phyloP scores from a whole-genome alignment of 2,329 filamentous ascomycete species.

The Aspergillus caelatus region DNA sequence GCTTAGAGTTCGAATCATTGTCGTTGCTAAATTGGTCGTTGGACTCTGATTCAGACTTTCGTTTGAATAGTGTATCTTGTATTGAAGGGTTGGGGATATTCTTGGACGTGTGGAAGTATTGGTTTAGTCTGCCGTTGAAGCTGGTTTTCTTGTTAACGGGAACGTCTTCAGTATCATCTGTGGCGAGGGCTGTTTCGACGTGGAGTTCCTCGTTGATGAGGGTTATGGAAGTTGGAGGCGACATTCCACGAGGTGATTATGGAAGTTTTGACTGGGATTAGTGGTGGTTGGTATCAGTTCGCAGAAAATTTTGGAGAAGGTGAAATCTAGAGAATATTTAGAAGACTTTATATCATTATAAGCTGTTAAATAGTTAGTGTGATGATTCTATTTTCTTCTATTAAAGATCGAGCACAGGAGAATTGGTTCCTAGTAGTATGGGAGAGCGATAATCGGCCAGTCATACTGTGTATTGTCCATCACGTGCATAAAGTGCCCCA shows the following conservation, averaged over 20 bases:
- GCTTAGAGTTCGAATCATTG: constrained; percentile 16
- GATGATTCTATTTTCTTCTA: neutral
- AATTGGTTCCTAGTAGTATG: neutral
- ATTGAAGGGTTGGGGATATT: constrained; percentile 8
- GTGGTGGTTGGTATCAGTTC: neutral
- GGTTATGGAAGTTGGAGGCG: neutral
- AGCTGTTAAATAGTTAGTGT: neutral
- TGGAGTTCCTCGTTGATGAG: neutral
- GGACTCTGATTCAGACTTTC: neutral
- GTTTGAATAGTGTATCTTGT: constrained; percentile 2
- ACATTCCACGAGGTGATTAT: neutral
- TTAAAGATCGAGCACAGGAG: neutral
- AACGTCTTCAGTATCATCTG: constrained; percentile 23
- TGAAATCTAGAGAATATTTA: neutral
- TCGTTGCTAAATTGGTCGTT: constrained; percentile 1
- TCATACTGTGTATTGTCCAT: neutral
- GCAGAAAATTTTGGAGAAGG: neutral
- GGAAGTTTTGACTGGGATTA: neutral
- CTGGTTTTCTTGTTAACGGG: constrained; percentile 38
- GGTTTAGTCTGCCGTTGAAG: constrained; percentile 40
- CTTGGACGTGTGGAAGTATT: constrained; percentile 32
- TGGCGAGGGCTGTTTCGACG: neutral
- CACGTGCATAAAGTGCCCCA: neutral
- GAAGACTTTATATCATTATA: neutral
- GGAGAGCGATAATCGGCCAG: neutral